Evolutionary conservation across 176 grass and related monocot genomes (phyloP), one percentile per base, ranked within the genome.

Genomic region (Puccinellia tenuiflora): DNA sequence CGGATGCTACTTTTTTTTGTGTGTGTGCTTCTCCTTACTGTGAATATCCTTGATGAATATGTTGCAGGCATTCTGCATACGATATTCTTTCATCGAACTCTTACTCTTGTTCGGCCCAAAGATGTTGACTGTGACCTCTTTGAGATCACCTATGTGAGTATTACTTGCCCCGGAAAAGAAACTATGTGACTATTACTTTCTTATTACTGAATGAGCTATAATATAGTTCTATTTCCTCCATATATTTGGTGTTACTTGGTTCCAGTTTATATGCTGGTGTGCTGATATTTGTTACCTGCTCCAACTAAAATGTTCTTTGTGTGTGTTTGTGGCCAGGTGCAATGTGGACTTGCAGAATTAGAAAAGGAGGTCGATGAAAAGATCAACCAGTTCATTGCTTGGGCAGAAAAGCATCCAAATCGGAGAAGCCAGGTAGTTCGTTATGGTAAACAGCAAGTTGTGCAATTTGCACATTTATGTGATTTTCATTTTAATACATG

Each of bases 281-380:
- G 4, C 47, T 39, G 30, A 50, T 79, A 7, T 50, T 10, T 65
- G 6, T 51, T 10, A 47, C 25, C 26, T 63, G 56, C 56, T 79
- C 13, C 24, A 28, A 8, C 35, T 21, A 10, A 66, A 79, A 35
- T 15, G 8, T 42, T 42, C 7, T 57, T 37, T 52, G 7, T 31
- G 56, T 75, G 56, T 75, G 80, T 37, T 20, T 55, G 2, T 83
- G 76, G 65, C 34, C 68, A 98, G 96, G 93, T 93, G 39, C 93
- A 98, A 81, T 98, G 96, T 88, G 96, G 91, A 85, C 89, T 95
- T 52, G 66, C 83, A 38, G 91, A 98, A 50, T 68, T 95, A 93
- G 92, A 98, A 77, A 98, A 95, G 80, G 94, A 98, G 83, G 90
- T 93, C 11, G 89, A 98, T 88, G 96, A 95, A 85, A 98, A 92